These are phyloP conservation scores for Pharnaceum exiguum DNA, from an alignment of 148 eudicot genomes.

Conservation along the genomic window DNA sequence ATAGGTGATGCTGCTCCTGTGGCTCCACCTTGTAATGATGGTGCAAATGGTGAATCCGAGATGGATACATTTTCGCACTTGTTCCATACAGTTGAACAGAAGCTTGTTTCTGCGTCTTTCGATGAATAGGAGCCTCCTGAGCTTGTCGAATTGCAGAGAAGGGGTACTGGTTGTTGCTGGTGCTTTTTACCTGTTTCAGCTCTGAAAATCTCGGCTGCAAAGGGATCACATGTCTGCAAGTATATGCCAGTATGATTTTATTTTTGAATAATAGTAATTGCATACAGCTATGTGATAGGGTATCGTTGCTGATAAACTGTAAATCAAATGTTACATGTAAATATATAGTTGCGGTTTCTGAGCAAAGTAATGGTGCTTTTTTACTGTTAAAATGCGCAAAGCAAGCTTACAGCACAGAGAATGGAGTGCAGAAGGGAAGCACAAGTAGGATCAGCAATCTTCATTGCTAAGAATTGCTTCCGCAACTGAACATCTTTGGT, in stretches of 20 bases:
- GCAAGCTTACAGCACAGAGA: slow-evolving; percentile 67
- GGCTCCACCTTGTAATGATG: slow-evolving; percentile 56
- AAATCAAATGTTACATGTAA: no score
- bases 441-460: slow-evolving; percentile 63
- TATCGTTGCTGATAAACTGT: no score
- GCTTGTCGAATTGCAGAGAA: slow-evolving; percentile 69
- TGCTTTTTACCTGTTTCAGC: slow-evolving; percentile 25
- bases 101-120: slow-evolving; percentile 32
- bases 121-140: slow-evolving; percentile 42
- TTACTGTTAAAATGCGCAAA: no score
- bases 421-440: slow-evolving; percentile 70
- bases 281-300: not conserved
- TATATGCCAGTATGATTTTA: not conserved
- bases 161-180: slow-evolving; percentile 49
- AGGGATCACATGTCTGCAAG: slow-evolving; percentile 82
- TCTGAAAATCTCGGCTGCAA: slow-evolving; percentile 58
- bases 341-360: no score
- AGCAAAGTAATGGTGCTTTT: no score
- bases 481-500: slow-evolving; percentile 52
- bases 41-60: slow-evolving; percentile 69
- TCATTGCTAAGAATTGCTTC: slow-evolving; percentile 61
- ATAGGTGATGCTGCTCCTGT: slow-evolving; percentile 29
- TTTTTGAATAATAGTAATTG: not conserved
- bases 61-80: slow-evolving; percentile 52
- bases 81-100: slow-evolving; percentile 70